These are phyloP conservation scores for Hordeum pubiflorum DNA, from an alignment of 202 grass and related monocot genomes.

Conservation along the genomic window DNA sequence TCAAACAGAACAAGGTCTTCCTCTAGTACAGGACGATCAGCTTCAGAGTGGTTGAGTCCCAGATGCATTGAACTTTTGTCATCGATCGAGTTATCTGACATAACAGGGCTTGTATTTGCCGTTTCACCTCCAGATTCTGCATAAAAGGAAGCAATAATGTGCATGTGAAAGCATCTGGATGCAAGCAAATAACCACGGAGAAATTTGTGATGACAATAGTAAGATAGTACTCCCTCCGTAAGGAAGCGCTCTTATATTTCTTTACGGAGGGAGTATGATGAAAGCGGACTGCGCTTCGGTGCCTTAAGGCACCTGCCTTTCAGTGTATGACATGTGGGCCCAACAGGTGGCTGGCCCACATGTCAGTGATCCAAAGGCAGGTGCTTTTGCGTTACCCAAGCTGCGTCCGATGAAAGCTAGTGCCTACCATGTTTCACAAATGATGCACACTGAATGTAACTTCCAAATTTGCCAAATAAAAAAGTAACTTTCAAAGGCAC, in stretches of 20 bases:
- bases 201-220: constrained; percentile 1
- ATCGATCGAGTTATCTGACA: constrained; percentile 25
- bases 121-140: constrained; percentile 40
- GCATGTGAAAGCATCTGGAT: not conserved
- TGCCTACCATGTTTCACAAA: not conserved
- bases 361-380: too few species aligned
- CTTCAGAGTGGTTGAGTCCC: constrained; percentile 1
- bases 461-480: not conserved
- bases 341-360: too few species aligned
- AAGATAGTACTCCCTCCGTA: not conserved
- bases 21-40: not conserved
- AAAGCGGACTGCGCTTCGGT: too few species aligned
- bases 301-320: too few species aligned
- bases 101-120: constrained; percentile 23
- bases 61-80: not conserved
- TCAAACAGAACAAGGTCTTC: constrained; percentile 15
- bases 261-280: too few species aligned
- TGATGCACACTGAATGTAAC: not conserved
- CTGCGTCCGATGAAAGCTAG: not conserved
- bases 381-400: too few species aligned
- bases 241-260: too few species aligned
- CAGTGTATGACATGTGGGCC: too few species aligned
- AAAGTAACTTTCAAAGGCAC: not conserved
- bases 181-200: not conserved
- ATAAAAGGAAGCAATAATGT: not conserved